Conservation (phyloP, 1,284 basidiomycete genomes). For the Ustilago xerochloae region DNA sequence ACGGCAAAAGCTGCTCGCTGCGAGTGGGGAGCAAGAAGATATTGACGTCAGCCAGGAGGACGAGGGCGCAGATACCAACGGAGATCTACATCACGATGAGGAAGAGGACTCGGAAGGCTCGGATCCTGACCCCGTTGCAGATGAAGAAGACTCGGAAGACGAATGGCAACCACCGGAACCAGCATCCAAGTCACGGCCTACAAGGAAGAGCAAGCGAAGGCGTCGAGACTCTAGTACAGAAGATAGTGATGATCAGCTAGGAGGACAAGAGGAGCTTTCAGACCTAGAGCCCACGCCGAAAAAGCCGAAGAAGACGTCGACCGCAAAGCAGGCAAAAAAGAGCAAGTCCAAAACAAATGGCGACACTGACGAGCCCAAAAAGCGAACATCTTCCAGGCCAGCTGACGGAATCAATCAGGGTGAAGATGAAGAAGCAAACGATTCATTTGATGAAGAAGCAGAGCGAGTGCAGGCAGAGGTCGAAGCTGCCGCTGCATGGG, state of each 20-base stretch:
- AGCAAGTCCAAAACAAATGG: constrained; percentile 23
- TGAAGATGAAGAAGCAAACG: constrained; percentile 11
- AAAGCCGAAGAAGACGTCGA: constrained; percentile 10
- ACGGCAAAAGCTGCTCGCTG: constrained; percentile 31
- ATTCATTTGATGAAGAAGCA: constrained; percentile 35
- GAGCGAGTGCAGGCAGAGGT: constrained; percentile 37
- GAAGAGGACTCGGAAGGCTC: constrained; percentile 2
- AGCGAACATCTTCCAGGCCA: neutral
- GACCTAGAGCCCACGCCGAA: neutral
- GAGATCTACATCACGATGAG: neutral
- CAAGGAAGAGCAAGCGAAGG: constrained; percentile 16
- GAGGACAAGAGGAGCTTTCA: no score
- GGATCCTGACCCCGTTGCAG: neutral
- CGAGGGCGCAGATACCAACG: neutral
- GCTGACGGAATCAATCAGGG: constrained; percentile 1
- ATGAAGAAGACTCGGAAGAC: constrained; percentile 38
- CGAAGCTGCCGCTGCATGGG: constrained; percentile 42
- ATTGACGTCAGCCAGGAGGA: neutral
- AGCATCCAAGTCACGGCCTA: neutral
- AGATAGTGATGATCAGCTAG: constrained; percentile 28
- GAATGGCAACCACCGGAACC: constrained; percentile 45
- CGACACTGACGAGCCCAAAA: neutral
- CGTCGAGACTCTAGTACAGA: constrained; percentile 8
- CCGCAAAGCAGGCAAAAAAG: neutral
- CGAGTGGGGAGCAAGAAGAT: neutral